Percentiles rank a stretch among this genome's conserved stretches.
Evolutionary conservation across 2,329 filamentous ascomycete species (phyloP).

Genomic region (Exophiala aquamarina): DNA sequence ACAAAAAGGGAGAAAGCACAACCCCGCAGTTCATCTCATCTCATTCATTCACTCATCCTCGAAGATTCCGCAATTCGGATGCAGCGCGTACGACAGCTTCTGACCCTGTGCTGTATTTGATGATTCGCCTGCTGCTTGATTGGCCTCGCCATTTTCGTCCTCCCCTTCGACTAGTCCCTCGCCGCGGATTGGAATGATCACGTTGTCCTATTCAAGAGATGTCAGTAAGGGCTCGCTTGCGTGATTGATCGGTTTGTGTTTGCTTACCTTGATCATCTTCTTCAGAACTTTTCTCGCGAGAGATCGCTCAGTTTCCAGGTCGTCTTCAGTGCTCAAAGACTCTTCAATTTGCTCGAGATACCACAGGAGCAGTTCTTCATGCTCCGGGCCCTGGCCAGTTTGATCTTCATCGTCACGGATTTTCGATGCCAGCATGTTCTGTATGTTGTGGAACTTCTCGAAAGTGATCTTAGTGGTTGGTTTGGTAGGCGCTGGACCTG

Average conservation of each 20-base stretch:
- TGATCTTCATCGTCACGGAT: constrained; percentile 78
- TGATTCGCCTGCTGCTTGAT: constrained; percentile 12
- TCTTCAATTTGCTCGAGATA: constrained; percentile 90
- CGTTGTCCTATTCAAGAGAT: constrained; percentile 51
- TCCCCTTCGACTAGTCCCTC: constrained; percentile 83
- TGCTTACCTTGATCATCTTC: constrained; percentile 85
- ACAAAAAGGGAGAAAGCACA: too few species aligned
- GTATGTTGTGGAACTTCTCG: constrained; percentile 89
- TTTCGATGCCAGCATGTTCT: constrained; percentile 79
- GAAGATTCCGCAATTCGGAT: constrained; percentile 82
- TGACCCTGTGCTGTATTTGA: constrained; percentile 25
- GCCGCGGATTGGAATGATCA: constrained; percentile 66
- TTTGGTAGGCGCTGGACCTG: constrained; percentile 43
- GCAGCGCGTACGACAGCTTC: constrained; percentile 77
- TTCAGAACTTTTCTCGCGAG: constrained; percentile 84
- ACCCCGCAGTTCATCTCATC: background rate
- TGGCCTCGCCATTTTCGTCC: constrained; percentile 45
- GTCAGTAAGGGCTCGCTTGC: background rate
- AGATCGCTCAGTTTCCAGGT: constrained; percentile 71
- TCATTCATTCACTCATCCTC: constrained; percentile 48
- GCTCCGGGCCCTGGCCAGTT: constrained; percentile 78
- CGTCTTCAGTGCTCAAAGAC: constrained; percentile 77
- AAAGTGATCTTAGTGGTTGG: constrained; percentile 80
- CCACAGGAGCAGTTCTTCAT: constrained; percentile 79
- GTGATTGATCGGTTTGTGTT: too few species aligned